These are phyloP conservation scores for Inga oerstediana DNA, from an alignment of 306 rosid species.

Conservation along the genomic window DNA sequence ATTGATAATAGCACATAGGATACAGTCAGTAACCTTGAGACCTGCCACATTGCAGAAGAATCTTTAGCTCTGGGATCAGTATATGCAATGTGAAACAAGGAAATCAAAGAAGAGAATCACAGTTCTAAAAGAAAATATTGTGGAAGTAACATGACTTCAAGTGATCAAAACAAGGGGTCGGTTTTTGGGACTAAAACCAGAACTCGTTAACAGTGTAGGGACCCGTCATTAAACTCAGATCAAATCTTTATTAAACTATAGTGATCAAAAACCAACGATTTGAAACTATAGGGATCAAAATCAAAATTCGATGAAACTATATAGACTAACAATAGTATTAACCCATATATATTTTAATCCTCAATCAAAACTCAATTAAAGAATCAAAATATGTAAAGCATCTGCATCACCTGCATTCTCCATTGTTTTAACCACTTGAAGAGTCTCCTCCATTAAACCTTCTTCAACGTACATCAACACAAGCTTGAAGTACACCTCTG, in stretches of 20 bases:
- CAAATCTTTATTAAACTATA: no score
- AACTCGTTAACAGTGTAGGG: no score
- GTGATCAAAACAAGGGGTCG: neutral
- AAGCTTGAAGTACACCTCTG: conserved; percentile 53
- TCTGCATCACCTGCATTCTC: conserved; percentile 34
- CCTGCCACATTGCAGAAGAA: neutral
- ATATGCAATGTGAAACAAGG: neutral
- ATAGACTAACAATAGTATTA: no score
- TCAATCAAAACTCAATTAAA: neutral
- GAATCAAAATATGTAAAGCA: neutral
- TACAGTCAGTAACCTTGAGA: conserved; percentile 58
- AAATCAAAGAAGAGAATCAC: neutral
- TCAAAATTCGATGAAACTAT: no score
- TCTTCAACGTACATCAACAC: conserved; percentile 72
- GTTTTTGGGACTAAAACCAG: neutral
- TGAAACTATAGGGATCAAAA: no score
- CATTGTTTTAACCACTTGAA: conserved; percentile 56
- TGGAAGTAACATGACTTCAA: neutral
- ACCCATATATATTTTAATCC: neutral
- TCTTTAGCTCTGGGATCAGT: neutral
- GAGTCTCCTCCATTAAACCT: conserved; percentile 59
- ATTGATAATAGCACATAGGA: conserved; percentile 66
- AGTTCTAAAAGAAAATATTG: neutral
- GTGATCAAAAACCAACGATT: no score
- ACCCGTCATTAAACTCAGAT: no score